Conservation (phyloP, 1,284 basidiomycete species). For the Ganoderma resinaceum region DNA sequence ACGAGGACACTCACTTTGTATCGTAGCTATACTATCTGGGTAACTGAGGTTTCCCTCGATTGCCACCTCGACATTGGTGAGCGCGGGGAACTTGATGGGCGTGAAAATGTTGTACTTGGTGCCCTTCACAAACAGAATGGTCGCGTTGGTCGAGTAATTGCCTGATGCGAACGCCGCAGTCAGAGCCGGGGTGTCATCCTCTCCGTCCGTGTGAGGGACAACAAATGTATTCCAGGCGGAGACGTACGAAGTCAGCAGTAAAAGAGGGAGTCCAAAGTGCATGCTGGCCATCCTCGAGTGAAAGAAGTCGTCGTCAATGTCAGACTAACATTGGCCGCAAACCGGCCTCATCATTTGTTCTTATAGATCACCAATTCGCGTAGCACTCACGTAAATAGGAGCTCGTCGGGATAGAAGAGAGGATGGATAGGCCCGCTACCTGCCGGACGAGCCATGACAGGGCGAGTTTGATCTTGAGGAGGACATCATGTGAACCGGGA, state of each 20-base stretch:
- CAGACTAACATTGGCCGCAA: background rate
- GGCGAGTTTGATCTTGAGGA: background rate
- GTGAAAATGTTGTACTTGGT: conserved; percentile 65
- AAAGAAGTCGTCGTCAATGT: background rate
- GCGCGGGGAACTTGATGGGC: conserved; percentile 59
- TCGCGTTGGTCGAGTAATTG: conserved; percentile 52
- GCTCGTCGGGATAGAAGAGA: background rate
- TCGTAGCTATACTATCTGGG: conserved; percentile 56
- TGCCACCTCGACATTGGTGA: conserved; percentile 62
- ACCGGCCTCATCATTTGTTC: background rate
- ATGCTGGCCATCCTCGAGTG: background rate
- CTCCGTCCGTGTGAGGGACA: conserved; percentile 55
- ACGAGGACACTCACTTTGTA: conserved; percentile 51
- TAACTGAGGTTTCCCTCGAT: conserved; percentile 68
- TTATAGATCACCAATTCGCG: background rate
- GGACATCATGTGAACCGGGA: conserved; percentile 3
- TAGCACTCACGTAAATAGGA: background rate
- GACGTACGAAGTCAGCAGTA: conserved; percentile 10
- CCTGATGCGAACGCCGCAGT: conserved; percentile 47
- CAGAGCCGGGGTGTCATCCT: conserved; percentile 60
- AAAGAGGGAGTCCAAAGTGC: conserved; percentile 4
- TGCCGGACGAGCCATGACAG: background rate
- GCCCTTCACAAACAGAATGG: conserved; percentile 63
- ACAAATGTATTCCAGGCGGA: conserved; percentile 55
- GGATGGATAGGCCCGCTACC: background rate